phyloP scores from a whole-genome alignment of 202 grass and related monocot genomes.

The Panicum hallii region DNA sequence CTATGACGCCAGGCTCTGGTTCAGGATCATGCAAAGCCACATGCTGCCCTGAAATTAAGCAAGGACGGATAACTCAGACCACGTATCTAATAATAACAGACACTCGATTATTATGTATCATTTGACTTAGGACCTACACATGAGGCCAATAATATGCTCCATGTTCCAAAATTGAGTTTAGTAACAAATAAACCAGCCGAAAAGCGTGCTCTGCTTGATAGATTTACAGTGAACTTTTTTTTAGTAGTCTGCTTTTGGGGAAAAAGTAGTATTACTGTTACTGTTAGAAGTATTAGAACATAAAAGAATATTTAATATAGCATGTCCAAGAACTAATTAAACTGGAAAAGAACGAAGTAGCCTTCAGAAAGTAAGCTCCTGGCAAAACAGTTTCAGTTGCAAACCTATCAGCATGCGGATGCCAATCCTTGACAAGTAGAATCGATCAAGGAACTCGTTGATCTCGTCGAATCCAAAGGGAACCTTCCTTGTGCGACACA shows the following conservation, averaged over 20 bases:
- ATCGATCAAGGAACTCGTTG: slow-evolving; percentile 85
- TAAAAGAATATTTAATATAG: slow-evolving; percentile 6
- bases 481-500: slow-evolving; percentile 50
- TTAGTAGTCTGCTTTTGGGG: neutral
- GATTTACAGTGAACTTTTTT: slow-evolving; percentile 16
- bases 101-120: neutral
- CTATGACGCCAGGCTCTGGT: slow-evolving; percentile 79
- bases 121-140: slow-evolving; percentile 15
- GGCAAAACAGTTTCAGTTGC: slow-evolving; percentile 38
- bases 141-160: neutral
- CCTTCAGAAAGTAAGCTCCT: slow-evolving; percentile 33
- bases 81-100: slow-evolving; percentile 21
- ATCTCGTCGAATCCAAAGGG: slow-evolving; percentile 73
- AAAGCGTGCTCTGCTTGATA: neutral
- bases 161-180: slow-evolving; percentile 24
- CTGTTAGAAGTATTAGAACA: neutral
- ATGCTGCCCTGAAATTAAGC: slow-evolving; percentile 80
- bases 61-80: slow-evolving; percentile 27
- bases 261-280: neutral
- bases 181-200: slow-evolving; percentile 23
- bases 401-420: slow-evolving; percentile 98
- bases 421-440: slow-evolving; percentile 95
- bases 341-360: slow-evolving; percentile 16
- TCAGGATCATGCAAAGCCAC: slow-evolving; percentile 88
- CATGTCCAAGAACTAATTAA: slow-evolving; percentile 1